Base-by-base conservation (phyloP, 306 rosid genomes). In the Malus fusca region DNA sequence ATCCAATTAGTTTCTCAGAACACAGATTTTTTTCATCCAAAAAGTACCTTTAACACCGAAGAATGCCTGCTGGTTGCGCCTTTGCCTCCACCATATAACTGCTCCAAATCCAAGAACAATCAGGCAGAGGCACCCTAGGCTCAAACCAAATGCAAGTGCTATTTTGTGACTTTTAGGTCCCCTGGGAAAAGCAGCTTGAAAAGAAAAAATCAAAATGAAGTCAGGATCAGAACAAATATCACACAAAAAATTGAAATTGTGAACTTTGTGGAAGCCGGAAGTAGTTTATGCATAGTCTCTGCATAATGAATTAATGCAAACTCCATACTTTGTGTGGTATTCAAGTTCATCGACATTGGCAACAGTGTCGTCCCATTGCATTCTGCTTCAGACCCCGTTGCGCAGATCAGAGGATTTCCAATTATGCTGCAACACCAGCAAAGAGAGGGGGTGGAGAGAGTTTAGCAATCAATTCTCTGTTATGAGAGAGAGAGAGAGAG, bases 341-440 rank as follows among this genome's bases (percentile, higher is more conserved):
- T 92, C 74, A 96, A 78, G 87, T 92, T 90, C 98, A 96, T 92
- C 75, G 91, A 96, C 90, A 92, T 90, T 10, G 99, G 99, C 93
- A 89, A 88, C 68, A 88, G 78, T 77, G 90, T 84, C 65, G 84
- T 82, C 60, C 98, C 96, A 76, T 86, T 86, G 77, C 99, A 96
- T 63, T 86, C 87, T 69, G 92, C 81, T 84, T 96, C 99, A 13
- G 91, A 81, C 78, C 91, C 98, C 1, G 96, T 84, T 9, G 89
- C 87, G 35, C 99, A 96, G 75, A 96, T 87, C 62, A 90, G 85
- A 42, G 97, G 98, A 62, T 96, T 96, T 55, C 99, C 99, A 70
- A 89, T 84, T 82, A 92, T 81, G 96, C 97, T 95, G 97, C 81
- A 80, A 78, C 25, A 68, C 59, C 8, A 28, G 56, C 28, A 77